Conservation (phyloP, 2,329 filamentous ascomycete species). For the Malbranchea cinnamomea region DNA sequence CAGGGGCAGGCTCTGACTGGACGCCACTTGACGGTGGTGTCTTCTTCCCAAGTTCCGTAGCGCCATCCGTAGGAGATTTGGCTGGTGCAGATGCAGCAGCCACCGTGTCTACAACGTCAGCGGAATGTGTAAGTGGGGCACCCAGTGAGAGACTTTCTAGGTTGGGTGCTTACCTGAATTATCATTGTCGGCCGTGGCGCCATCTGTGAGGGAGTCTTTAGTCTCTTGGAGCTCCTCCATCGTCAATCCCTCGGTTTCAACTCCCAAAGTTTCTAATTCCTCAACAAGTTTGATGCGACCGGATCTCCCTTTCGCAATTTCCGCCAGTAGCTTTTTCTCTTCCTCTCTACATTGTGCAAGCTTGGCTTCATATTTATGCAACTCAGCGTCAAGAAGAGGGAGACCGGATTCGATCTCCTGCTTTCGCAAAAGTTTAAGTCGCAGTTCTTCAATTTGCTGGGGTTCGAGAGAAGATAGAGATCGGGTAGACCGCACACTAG, state of each 20-base stretch:
- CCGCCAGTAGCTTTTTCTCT: slow-evolving; percentile 26
- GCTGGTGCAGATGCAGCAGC: too few species aligned
- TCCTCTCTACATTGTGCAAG: slow-evolving; percentile 20
- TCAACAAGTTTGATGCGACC: slow-evolving; percentile 29
- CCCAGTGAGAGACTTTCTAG: neutral
- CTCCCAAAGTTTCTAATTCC: slow-evolving; percentile 35
- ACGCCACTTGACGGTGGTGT: too few species aligned
- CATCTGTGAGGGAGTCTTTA: slow-evolving; percentile 12
- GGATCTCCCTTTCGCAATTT: slow-evolving; percentile 32
- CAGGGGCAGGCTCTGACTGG: too few species aligned
- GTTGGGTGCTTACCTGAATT: slow-evolving; percentile 8
- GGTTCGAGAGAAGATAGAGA: slow-evolving; percentile 13
- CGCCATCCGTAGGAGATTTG: too few species aligned
- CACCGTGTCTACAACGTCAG: too few species aligned
- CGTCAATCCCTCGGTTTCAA: slow-evolving; percentile 33
- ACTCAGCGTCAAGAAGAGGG: slow-evolving; percentile 31
- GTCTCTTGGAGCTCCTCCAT: slow-evolving; percentile 29
- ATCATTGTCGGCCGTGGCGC: slow-evolving; percentile 9
- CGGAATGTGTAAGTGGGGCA: neutral
- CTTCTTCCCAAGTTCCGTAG: too few species aligned
- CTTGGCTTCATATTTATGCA: slow-evolving; percentile 21
- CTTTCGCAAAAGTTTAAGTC: slow-evolving; percentile 27
- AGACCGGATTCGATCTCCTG: slow-evolving; percentile 35
- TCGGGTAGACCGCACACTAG: slow-evolving; percentile 9
- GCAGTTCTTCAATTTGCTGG: slow-evolving; percentile 17